phyloP scores from a whole-genome alignment of 345 rosid species.

The Rhodamnia rubescens region DNA sequence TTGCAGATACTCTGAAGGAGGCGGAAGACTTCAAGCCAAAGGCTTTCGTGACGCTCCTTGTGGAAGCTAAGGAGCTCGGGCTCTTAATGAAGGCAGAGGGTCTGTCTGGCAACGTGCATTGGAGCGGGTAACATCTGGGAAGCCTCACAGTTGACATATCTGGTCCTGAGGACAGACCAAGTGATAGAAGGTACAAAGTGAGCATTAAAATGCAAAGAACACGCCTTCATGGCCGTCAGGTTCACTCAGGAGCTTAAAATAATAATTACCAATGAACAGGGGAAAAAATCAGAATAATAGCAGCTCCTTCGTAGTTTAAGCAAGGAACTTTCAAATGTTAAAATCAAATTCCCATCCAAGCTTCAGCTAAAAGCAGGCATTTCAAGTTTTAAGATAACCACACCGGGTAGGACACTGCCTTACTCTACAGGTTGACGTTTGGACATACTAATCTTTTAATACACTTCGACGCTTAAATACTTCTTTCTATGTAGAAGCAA shows the following conservation, averaged over 20 bases:
- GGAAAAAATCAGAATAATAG: not conserved
- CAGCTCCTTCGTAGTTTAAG: not conserved
- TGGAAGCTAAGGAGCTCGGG: slow-evolving; percentile 10
- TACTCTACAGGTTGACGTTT: not conserved
- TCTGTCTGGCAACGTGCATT: slow-evolving; percentile 3
- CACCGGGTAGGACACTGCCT: not conserved
- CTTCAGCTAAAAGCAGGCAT: not conserved
- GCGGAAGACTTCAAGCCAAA: slow-evolving; percentile 27
- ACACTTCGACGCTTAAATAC: not conserved
- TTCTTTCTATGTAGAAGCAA: not conserved
- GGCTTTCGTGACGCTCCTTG: slow-evolving; percentile 8
- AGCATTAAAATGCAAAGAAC: not conserved
- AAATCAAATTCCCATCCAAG: not conserved
- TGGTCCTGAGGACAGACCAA: slow-evolving; percentile 4
- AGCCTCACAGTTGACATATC: slow-evolving; percentile 25
- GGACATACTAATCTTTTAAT: not conserved
- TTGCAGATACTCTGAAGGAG: slow-evolving; percentile 24
- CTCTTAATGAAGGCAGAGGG: slow-evolving; percentile 8
- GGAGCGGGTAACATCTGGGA: slow-evolving; percentile 15
- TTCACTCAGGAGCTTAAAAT: not conserved
- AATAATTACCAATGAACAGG: not conserved
- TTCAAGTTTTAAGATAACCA: not conserved
- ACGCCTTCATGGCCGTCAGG: not conserved
- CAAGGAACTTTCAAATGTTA: not conserved
- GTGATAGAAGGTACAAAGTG: not conserved